phyloP scores from a whole-genome alignment of 2,329 filamentous ascomycete species.

The Fonsecaea monophora region DNA sequence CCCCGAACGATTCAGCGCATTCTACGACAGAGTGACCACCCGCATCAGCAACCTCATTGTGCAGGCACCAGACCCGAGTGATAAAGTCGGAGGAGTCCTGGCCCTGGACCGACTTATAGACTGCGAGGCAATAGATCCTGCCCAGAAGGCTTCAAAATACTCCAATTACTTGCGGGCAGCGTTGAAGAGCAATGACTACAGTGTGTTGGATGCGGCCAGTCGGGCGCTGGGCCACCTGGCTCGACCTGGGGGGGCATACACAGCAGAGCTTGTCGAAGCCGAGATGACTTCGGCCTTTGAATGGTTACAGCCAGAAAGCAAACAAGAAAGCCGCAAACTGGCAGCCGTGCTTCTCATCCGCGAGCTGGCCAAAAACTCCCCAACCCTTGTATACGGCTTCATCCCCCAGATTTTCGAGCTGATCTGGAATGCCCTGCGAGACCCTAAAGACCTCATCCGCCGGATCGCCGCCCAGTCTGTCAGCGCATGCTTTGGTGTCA shows the following conservation, averaged over 20 bases:
- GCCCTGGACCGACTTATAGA: constrained; percentile 93
- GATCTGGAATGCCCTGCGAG: constrained; percentile 92
- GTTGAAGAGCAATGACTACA: constrained; percentile 86
- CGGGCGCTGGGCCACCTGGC: constrained; percentile 88
- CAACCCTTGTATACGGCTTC: constrained; percentile 93
- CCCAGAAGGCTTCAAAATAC: constrained; percentile 92
- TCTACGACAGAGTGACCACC: constrained; percentile 70
- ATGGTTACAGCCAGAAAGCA: constrained; percentile 87
- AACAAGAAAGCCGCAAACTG: constrained; percentile 90
- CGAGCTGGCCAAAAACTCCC: constrained; percentile 89
- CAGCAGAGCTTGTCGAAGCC: constrained; percentile 93
- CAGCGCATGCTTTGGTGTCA: constrained; percentile 94
- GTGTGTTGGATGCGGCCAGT: constrained; percentile 88
- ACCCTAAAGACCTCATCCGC: constrained; percentile 87
- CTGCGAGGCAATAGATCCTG: constrained; percentile 92
- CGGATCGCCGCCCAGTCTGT: constrained; percentile 92
- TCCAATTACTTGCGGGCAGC: constrained; percentile 87
- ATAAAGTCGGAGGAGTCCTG: constrained; percentile 89
- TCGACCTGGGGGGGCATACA: constrained; percentile 88
- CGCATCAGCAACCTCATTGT: constrained; percentile 76
- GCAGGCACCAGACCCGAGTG: constrained; percentile 83
- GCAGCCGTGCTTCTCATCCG: constrained; percentile 89
- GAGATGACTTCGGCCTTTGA: constrained; percentile 96
- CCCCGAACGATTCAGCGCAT: constrained; percentile 76
- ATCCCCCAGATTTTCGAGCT: constrained; percentile 94